A percentile compares a stretch with the other conserved stretches of the same genome.
Conservation (phyloP, 1,139 yeast genomes). For the Yamadazyma membranifaciens region DNA sequence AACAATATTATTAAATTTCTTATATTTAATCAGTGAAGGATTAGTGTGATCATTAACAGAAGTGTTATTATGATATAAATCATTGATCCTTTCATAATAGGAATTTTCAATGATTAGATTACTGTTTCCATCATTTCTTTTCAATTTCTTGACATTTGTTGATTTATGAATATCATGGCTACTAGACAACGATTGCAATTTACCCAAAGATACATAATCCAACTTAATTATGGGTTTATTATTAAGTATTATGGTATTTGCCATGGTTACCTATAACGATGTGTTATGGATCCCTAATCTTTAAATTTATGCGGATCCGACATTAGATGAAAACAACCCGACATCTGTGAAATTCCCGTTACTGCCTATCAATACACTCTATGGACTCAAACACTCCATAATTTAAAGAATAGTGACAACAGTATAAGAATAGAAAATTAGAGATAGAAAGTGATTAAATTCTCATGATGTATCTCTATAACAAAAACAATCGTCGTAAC, state of each 20-base stretch:
- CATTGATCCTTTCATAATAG: slow-evolving; percentile 8
- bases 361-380: no score
- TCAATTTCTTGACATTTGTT: slow-evolving; percentile 4
- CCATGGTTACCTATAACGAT: no score
- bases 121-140: slow-evolving; percentile 7
- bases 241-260: neutral
- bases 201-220: slow-evolving; percentile 1
- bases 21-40: slow-evolving; percentile 11
- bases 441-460: neutral
- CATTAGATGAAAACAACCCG: no score
- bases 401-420: no score
- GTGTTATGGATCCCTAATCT: no score
- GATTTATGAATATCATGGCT: neutral
- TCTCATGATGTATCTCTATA: neutral
- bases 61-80: slow-evolving; percentile 11
- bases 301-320: no score
- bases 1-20: slow-evolving; percentile 12
- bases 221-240: neutral
- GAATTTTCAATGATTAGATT: slow-evolving; percentile 9
- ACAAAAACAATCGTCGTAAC: slow-evolving; percentile 4
- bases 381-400: no score
- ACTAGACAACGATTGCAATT: neutral
- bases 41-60: slow-evolving; percentile 9
- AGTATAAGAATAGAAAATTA: neutral
- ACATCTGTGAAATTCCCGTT: no score